Percentiles rank a stretch among this genome's conserved stretches.
These are phyloP conservation scores for Orbilia javanica DNA, from an alignment of 2,329 filamentous ascomycete species.

Conservation along the genomic window DNA sequence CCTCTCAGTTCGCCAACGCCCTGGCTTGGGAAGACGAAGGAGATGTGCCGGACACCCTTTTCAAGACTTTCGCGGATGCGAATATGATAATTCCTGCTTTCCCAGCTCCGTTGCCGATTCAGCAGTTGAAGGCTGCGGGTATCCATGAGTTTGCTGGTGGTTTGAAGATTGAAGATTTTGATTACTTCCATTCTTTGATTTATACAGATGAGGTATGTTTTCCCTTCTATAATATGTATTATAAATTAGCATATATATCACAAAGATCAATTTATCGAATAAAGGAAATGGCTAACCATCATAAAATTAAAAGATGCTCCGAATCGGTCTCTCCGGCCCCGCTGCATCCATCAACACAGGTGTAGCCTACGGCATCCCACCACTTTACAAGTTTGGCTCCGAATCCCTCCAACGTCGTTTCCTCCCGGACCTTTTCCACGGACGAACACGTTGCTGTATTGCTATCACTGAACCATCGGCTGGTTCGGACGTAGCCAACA, in stretches of 20 bases:
- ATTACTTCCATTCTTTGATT: conserved; percentile 78
- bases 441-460: conserved; percentile 77
- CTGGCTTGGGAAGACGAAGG: conserved; percentile 78
- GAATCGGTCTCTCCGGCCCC: conserved; percentile 75
- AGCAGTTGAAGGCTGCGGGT: conserved; percentile 75
- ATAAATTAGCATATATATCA: too few species aligned
- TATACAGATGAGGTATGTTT: conserved; percentile 74
- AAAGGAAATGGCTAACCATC: background rate
- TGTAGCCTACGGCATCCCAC: conserved; percentile 79
- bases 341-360: conserved; percentile 76
- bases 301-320: conserved; percentile 69
- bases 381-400: conserved; percentile 77
- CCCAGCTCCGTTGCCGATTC: conserved; percentile 76
- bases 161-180: conserved; percentile 79
- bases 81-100: conserved; percentile 80
- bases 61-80: conserved; percentile 73
- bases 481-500: conserved; percentile 80
- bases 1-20: conserved; percentile 73
- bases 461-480: conserved; percentile 83
- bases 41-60: conserved; percentile 70
- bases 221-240: background rate
- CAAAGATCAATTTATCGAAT: background rate
- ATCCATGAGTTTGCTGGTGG: conserved; percentile 74
- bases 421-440: conserved; percentile 76
- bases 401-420: conserved; percentile 74